Evolutionary conservation across 2,329 filamentous ascomycete species (phyloP), one percentile per base, ranked within the genome.

Genomic region (Sporothrix inflata): DNA sequence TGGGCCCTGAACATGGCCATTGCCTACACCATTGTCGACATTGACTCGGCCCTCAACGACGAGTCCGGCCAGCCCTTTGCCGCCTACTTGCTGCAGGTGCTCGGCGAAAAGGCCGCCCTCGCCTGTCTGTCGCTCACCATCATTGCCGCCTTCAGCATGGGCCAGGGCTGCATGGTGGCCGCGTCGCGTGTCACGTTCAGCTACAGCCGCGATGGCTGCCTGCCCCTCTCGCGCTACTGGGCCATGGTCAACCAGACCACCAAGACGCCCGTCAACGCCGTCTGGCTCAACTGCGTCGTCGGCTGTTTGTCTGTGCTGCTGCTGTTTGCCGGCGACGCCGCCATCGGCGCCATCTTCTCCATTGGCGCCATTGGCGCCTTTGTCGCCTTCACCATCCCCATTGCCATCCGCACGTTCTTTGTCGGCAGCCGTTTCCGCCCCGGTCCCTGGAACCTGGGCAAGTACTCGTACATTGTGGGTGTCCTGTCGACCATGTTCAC

Each of bases 1-100:
- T 94, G 91, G 88, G 88, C 91, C 75, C 81, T 94, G n/a, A 91
- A 93, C 78, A 83, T 92, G 11, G 89, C 92, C 0, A 89, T 92
- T 65, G 90, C 90, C 14, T 93, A 93, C 79, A 93, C 91, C 0
- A 89, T 92, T 40, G 83, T 88, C 63, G 87, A 90, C 77, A 90
- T 93, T 73, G 80, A 82, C 0, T 84, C 78, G 1, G 87, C 88
- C 0, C 82, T 93, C 16, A 80, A 85, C 19, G 90, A 88, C 2
- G 85, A 89, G 12, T 82, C 92, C 4, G 90, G 90, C 6, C 90
- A 92, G 78, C 91, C 91, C 0, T 92, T 90, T 83, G 91, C 90
- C 2, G 89, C 90, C 3, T 92, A 92, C 75, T 83, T 92, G 19
- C 84, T 91, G 68, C 90, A 92, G 78, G 85, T 90, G 61, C 82